Evolutionary conservation across 352 stramenopile genomes (phyloP).

Genomic region (Aphanomyces euteiches): DNA sequence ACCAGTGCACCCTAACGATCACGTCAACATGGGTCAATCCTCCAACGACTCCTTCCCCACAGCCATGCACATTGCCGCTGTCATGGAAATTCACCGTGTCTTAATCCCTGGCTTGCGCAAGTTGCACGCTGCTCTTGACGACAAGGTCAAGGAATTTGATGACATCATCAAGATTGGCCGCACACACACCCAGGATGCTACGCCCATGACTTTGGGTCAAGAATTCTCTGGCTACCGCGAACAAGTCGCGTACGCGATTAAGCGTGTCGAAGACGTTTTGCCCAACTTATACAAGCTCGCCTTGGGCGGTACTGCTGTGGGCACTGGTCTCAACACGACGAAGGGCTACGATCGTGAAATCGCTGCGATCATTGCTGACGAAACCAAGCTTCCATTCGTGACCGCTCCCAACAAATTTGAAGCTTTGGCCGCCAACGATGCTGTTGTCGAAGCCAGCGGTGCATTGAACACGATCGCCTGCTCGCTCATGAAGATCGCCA

Average conservation of each 20-base stretch:
- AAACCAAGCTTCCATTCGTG: slow-evolving; percentile 91
- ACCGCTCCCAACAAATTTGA: slow-evolving; percentile 98
- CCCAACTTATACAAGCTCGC: slow-evolving; percentile 89
- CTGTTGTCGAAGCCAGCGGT: slow-evolving; percentile 60
- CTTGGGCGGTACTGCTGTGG: slow-evolving; percentile 93
- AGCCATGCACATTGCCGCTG: slow-evolving; percentile 94
- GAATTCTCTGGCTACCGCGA: slow-evolving; percentile 94
- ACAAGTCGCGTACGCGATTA: slow-evolving; percentile 90
- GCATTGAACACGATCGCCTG: slow-evolving; percentile 69
- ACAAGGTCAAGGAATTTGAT: slow-evolving; percentile 89
- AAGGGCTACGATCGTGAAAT: slow-evolving; percentile 93
- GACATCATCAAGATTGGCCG: slow-evolving; percentile 97
- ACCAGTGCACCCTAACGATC: slow-evolving; percentile 93
- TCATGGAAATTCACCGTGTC: slow-evolving; percentile 80
- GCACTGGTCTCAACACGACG: slow-evolving; percentile 89
- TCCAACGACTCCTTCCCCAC: slow-evolving; percentile 97
- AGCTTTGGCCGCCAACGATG: slow-evolving; percentile 62
- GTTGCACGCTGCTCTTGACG: slow-evolving; percentile 78
- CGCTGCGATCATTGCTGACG: slow-evolving; percentile 88
- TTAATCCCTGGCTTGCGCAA: slow-evolving; percentile 69
- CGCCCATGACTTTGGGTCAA: slow-evolving; percentile 95
- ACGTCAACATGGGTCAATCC: slow-evolving; percentile 96
- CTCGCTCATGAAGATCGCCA: slow-evolving; percentile 76
- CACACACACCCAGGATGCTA: slow-evolving; percentile 94
- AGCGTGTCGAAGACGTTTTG: slow-evolving; percentile 78